Conservation (phyloP, 306 rosid genomes). For the Vigna hirtella region DNA sequence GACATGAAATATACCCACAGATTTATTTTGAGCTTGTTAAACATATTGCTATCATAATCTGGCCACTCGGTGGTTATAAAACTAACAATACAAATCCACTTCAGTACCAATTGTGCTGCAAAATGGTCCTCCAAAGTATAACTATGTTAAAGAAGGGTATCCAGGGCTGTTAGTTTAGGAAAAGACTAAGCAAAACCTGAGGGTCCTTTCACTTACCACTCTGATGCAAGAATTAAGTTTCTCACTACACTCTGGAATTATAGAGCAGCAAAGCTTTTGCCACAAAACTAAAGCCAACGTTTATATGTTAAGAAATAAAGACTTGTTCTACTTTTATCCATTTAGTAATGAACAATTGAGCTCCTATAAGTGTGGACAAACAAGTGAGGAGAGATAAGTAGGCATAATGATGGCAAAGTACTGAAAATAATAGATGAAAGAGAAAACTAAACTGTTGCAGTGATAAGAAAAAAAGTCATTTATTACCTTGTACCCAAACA, state of each 20-base stretch:
- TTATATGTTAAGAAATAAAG: not conserved
- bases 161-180: constrained; percentile 1
- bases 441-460: constrained; percentile 19
- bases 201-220: constrained; percentile 27
- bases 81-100: constrained; percentile 21
- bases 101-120: not conserved
- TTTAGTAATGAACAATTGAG: constrained; percentile 10
- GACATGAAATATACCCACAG: constrained; percentile 16
- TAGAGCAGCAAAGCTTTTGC: constrained; percentile 33
- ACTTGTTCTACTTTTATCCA: constrained; percentile 10
- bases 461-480: constrained; percentile 28
- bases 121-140: constrained; percentile 2
- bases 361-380: constrained; percentile 23
- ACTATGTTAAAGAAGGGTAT: constrained; percentile 13
- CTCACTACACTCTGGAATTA: constrained; percentile 6
- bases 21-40: constrained; percentile 2
- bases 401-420: constrained; percentile 2
- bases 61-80: constrained; percentile 25
- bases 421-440: not conserved
- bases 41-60: not conserved
- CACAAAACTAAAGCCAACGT: not conserved
- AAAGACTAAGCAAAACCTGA: constrained; percentile 19
- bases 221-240: constrained; percentile 27
- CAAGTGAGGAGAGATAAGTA: not conserved
- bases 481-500: constrained; percentile 96